Conservation (phyloP, 2,329 filamentous ascomycete species). For the Penicillium glabrum region DNA sequence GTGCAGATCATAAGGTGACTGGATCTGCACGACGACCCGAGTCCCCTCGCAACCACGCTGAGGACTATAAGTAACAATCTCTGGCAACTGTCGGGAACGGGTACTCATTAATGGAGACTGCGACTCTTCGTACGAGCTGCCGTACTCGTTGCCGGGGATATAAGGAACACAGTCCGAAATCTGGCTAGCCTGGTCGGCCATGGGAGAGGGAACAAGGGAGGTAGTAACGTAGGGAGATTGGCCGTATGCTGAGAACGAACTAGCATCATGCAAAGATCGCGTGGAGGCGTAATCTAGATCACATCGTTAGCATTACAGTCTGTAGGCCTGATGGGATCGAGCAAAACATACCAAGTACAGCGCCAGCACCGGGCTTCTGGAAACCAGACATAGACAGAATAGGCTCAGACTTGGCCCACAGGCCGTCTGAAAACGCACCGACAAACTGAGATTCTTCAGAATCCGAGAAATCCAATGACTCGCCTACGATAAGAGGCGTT, state of each 20-base stretch:
- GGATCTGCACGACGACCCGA: slow-evolving; percentile 71
- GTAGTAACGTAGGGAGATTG: slow-evolving; percentile 41
- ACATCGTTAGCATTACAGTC: slow-evolving; percentile 11
- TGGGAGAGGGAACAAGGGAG: slow-evolving; percentile 40
- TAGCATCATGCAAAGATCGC: slow-evolving; percentile 39
- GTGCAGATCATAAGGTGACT: slow-evolving; percentile 72
- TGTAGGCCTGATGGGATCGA: neutral
- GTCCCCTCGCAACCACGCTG: slow-evolving; percentile 67
- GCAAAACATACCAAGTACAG: slow-evolving; percentile 73
- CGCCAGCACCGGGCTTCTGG: slow-evolving; percentile 71
- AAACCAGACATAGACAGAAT: slow-evolving; percentile 79
- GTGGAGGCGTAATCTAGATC: slow-evolving; percentile 38
- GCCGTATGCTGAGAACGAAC: slow-evolving; percentile 42
- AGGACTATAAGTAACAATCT: slow-evolving; percentile 71
- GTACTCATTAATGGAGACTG: slow-evolving; percentile 67
- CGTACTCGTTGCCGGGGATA: slow-evolving; percentile 38
- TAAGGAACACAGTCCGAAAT: slow-evolving; percentile 43
- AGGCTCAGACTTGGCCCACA: slow-evolving; percentile 58
- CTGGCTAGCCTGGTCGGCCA: slow-evolving; percentile 42
- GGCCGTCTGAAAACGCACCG: slow-evolving; percentile 50
- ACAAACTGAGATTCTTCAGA: slow-evolving; percentile 47
- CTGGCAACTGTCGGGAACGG: slow-evolving; percentile 58
- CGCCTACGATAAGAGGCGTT: slow-evolving; percentile 49
- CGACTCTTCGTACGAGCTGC: slow-evolving; percentile 59
- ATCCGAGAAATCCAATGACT: slow-evolving; percentile 47